Evolutionary conservation across 2,329 filamentous ascomycete genomes (phyloP), one percentile per base, ranked within the genome.

Genomic region (Hyphodiscus sp.): DNA sequence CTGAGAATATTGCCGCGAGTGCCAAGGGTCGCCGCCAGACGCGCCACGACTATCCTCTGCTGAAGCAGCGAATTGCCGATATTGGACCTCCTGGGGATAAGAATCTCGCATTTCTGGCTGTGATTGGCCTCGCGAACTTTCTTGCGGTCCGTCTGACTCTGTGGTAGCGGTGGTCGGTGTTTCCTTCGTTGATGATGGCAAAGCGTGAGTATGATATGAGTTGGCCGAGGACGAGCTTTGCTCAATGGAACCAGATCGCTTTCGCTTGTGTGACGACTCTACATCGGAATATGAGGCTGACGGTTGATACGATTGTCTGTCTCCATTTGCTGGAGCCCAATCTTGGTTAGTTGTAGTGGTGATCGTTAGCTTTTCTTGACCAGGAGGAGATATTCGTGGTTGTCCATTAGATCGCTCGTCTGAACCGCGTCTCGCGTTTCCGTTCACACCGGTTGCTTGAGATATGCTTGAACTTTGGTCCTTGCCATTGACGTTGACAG

Each of bases 211-310:
- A 54, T 69, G 68, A 53, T 70, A 71, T n/a, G 65, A 65, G 56
- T 61, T 66, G 58, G 66, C 62, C 50, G 65, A 68, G 15, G 65
- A 61, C 33, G 65, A 63, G 26, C 58, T 62, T 42, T 65, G 69
- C 52, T 84, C 84, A 41, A 74, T 68, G 6, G 86, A 88, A 45
- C 76, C 72, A 7, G 87, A 89, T 56, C 87, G 80, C 69, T 90
- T 92, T 63, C 83, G 81, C 70, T 85, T 86, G 62, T 82, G 77
- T 18, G 77, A 71, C 16, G 63, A 66, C 38, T 83, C 66, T 38
- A 52, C 33, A 10, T 67, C 64, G 7, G 63, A 51, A 50, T 66
- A 63, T 15, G 56, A 29, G 41, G 56, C 53, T 19, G 58, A 53
- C 20, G 59, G 50, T 42, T 61, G 65, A 41, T 61, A 61, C 19